These are phyloP conservation scores for Colletotrichum agaves DNA, from an alignment of 2,329 filamentous ascomycete species.

Conservation along the genomic window DNA sequence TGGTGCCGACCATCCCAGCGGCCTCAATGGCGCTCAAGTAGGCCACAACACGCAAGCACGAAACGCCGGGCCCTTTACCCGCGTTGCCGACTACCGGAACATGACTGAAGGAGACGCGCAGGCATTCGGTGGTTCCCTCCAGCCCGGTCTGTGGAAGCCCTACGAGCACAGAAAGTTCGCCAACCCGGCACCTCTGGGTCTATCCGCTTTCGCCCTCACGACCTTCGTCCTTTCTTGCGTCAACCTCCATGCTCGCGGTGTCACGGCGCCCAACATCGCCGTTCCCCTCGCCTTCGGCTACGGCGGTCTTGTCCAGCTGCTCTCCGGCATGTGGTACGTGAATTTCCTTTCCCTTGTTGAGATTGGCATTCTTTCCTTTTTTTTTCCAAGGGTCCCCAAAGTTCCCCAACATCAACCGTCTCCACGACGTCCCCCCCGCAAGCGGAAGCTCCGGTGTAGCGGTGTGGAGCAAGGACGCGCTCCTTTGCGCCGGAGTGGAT, in stretches of 20 bases:
- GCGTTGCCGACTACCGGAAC: slow-evolving; percentile 36
- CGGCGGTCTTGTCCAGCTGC: slow-evolving; percentile 80
- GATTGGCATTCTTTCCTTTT: not conserved
- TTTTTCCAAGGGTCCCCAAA: slow-evolving; percentile 13
- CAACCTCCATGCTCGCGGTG: slow-evolving; percentile 73
- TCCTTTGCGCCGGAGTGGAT: slow-evolving; percentile 31
- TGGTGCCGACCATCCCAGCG: slow-evolving; percentile 31
- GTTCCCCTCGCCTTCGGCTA: slow-evolving; percentile 78
- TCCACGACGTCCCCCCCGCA: slow-evolving; percentile 32
- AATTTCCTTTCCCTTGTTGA: not conserved
- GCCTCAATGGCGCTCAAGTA: slow-evolving; percentile 24
- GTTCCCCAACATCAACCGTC: slow-evolving; percentile 31
- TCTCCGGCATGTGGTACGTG: slow-evolving; percentile 87
- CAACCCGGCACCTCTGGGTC: slow-evolving; percentile 82
- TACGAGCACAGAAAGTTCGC: slow-evolving; percentile 77
- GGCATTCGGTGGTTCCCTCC: slow-evolving; percentile 78
- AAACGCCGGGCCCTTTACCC: slow-evolving; percentile 31
- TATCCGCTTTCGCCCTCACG: slow-evolving; percentile 83
- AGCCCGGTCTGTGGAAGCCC: slow-evolving; percentile 74
- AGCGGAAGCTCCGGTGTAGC: slow-evolving; percentile 21
- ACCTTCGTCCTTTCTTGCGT: slow-evolving; percentile 82
- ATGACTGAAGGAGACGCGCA: slow-evolving; percentile 40
- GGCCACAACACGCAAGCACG: slow-evolving; percentile 21
- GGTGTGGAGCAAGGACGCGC: slow-evolving; percentile 18
- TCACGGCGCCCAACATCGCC: slow-evolving; percentile 72